Conservation (phyloP, 2,329 filamentous ascomycete species). For the Calonectria leucothoes region DNA sequence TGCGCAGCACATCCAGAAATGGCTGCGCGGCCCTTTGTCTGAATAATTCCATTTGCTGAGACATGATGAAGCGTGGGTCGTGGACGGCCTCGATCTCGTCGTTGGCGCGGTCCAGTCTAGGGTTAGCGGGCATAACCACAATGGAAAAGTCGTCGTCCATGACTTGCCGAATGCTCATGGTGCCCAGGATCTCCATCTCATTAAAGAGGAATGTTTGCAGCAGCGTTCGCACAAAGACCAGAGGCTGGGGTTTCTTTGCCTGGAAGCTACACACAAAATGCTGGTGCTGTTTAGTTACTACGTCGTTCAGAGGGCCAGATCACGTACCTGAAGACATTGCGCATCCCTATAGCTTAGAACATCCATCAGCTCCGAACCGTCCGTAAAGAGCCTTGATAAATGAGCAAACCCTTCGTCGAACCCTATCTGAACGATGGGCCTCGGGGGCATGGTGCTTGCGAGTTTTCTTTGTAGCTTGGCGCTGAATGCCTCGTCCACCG, state of each 20-base stretch:
- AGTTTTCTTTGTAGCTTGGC: constrained; percentile 90
- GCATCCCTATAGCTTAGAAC: constrained; percentile 76
- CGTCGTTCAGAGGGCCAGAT: background rate
- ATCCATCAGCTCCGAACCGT: constrained; percentile 76
- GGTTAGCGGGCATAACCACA: constrained; percentile 77
- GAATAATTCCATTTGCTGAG: constrained; percentile 78
- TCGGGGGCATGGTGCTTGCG: constrained; percentile 92
- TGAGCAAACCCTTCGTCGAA: constrained; percentile 78
- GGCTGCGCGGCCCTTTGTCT: constrained; percentile 72
- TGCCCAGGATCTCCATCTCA: constrained; percentile 75
- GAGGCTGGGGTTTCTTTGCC: constrained; percentile 82
- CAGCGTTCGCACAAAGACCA: constrained; percentile 84
- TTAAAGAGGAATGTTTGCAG: constrained; percentile 82
- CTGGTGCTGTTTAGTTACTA: constrained; percentile 50
- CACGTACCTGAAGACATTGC: constrained; percentile 74
- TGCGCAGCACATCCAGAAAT: constrained; percentile 86
- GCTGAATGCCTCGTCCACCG: constrained; percentile 85
- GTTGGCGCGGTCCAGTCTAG: constrained; percentile 78
- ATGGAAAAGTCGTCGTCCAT: constrained; percentile 86
- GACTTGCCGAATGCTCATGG: constrained; percentile 77
- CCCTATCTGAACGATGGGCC: constrained; percentile 84
- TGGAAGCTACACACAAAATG: constrained; percentile 82
- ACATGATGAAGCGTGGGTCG: constrained; percentile 79
- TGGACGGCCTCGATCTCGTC: constrained; percentile 80
- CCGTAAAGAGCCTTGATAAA: constrained; percentile 76